A percentile compares a stretch with the other conserved stretches of the same genome.
Evolutionary conservation across 306 rosid species (phyloP).

Genomic region (Prunus campanulata): DNA sequence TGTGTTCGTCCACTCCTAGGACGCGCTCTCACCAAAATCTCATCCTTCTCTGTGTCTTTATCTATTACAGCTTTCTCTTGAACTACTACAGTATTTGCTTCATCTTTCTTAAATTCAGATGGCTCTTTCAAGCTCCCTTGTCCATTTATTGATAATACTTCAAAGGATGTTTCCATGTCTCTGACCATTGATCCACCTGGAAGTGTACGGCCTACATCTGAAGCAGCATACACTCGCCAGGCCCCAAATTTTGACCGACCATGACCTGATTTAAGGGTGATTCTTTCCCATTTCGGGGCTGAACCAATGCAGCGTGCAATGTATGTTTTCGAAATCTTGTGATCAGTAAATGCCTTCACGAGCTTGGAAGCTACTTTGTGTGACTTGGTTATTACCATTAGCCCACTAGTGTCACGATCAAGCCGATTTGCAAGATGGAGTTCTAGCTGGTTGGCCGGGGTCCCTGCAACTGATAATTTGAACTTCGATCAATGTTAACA

Average conservation of each 20-base stretch:
- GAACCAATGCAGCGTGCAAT: constrained; percentile 62
- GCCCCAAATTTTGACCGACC: constrained; percentile 90
- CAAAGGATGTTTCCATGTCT: constrained; percentile 79
- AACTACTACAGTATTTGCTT: constrained; percentile 38
- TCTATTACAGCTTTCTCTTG: constrained; percentile 43
- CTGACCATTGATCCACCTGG: constrained; percentile 86
- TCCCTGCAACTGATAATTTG: constrained; percentile 27
- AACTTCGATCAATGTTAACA: constrained; percentile 9
- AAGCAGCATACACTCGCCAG: constrained; percentile 77
- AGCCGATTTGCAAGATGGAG: constrained; percentile 90
- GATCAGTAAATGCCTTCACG: constrained; percentile 78
- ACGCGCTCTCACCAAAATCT: constrained; percentile 66
- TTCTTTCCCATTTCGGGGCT: constrained; percentile 57
- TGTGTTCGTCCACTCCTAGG: constrained; percentile 91
- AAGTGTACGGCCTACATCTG: constrained; percentile 63
- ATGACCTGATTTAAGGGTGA: constrained; percentile 72
- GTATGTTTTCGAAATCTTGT: constrained; percentile 68
- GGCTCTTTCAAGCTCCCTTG: constrained; percentile 41
- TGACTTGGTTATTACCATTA: constrained; percentile 71
- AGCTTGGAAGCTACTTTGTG: constrained; percentile 81
- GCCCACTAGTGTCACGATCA: constrained; percentile 85
- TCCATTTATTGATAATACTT: constrained; percentile 56
- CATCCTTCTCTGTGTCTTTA: constrained; percentile 37
- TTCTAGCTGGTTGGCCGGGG: constrained; percentile 33
- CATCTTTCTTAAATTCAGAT: constrained; percentile 30